Percentiles rank a stretch among this genome's conserved stretches.
Evolutionary conservation across 805 yeast genomes (phyloP).

Genomic region (Lachancea dasiensis): DNA sequence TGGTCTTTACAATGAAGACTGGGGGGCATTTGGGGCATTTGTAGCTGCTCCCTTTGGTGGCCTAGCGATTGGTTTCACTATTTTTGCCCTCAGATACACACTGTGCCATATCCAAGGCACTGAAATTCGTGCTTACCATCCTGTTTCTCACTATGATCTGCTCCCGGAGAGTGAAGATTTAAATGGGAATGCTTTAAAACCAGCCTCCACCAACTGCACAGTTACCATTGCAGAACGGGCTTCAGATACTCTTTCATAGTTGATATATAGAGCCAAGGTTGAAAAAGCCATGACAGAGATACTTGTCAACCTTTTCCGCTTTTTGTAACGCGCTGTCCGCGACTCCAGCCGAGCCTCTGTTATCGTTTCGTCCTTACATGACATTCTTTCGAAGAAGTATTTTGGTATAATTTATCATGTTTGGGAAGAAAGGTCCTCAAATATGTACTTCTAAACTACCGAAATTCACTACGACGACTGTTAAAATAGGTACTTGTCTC

Average conservation of each 20-base stretch:
- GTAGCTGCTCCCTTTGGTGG: conserved; percentile 87
- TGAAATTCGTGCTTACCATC: conserved; percentile 5
- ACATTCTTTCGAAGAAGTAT: too few species aligned
- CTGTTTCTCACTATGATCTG: background rate
- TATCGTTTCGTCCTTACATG: too few species aligned
- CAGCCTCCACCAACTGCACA: background rate
- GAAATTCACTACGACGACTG: too few species aligned
- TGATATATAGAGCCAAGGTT: too few species aligned
- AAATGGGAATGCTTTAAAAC: background rate
- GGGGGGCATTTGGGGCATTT: conserved; percentile 95
- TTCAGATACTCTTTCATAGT: background rate
- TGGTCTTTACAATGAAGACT: conserved; percentile 76
- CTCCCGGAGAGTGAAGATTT: background rate
- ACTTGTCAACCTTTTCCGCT: too few species aligned
- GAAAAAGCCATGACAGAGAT: too few species aligned
- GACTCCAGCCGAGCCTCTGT: too few species aligned
- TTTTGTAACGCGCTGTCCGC: too few species aligned
- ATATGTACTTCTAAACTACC: too few species aligned
- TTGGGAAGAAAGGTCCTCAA: too few species aligned
- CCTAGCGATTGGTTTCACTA: conserved; percentile 47
- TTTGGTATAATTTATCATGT: too few species aligned
- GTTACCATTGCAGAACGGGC: background rate
- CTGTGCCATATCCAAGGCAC: conserved; percentile 4
- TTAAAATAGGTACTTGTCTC: too few species aligned
- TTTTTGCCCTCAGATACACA: conserved; percentile 42